Conservation (phyloP, 1,284 basidiomycete species). For the Pascua guehoae region DNA sequence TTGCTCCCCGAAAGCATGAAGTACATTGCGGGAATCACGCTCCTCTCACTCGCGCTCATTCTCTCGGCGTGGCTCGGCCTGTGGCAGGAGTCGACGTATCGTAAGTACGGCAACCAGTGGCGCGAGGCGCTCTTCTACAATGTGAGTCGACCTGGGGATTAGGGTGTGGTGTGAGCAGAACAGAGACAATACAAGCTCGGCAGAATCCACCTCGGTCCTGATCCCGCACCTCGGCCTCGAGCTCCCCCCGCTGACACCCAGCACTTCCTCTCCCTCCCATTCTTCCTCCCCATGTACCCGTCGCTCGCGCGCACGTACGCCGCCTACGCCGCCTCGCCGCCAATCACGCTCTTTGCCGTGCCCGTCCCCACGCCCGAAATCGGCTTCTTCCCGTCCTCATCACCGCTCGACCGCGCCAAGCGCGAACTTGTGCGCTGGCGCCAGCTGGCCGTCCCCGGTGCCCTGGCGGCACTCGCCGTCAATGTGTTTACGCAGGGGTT, state of each 20-base stretch:
- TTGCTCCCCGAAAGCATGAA: constrained; percentile 37
- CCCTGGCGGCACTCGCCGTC: constrained; percentile 63
- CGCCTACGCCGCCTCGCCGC: constrained; percentile 37
- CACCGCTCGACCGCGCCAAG: constrained; percentile 5
- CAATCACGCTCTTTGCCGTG: constrained; percentile 31
- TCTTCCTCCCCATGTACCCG: constrained; percentile 63
- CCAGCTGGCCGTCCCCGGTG: constrained; percentile 56
- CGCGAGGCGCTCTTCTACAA: constrained; percentile 85
- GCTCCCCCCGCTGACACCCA: constrained; percentile 14
- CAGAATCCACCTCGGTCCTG: too few species aligned
- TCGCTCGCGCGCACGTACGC: constrained; percentile 54
- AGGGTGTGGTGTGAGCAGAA: too few species aligned
- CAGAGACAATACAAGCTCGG: too few species aligned
- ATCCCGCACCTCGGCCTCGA: too few species aligned
- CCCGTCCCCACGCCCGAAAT: constrained; percentile 21
- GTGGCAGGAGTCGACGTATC: constrained; percentile 77
- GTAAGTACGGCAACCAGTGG: constrained; percentile 69
- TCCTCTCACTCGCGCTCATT: constrained; percentile 72
- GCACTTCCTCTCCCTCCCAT: constrained; percentile 65
- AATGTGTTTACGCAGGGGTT: constrained; percentile 83
- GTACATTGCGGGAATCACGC: constrained; percentile 68
- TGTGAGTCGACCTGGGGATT: constrained; percentile 26
- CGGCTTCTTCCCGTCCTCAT: not conserved
- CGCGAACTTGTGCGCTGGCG: constrained; percentile 8
- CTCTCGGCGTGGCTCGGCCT: constrained; percentile 79